Conservation (phyloP, 208 protist genomes). For the Naegleria gruberi region DNA sequence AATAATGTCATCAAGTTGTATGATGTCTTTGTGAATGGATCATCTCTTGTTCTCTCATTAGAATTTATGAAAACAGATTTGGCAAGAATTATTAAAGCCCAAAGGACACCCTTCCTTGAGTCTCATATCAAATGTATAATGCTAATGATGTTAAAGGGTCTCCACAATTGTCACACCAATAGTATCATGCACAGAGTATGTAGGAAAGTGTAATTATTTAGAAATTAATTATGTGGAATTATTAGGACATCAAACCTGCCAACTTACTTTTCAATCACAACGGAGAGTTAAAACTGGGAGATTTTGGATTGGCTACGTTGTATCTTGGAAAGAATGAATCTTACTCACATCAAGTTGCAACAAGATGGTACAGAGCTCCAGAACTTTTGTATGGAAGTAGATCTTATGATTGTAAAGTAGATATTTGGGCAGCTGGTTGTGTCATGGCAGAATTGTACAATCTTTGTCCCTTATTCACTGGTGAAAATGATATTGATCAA, state of each 20-base stretch:
- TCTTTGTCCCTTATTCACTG: constrained; percentile 70
- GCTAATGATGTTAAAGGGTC: background rate
- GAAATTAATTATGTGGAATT: background rate
- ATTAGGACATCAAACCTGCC: constrained; percentile 4
- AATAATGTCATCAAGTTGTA: background rate
- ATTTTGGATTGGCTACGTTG: constrained; percentile 17
- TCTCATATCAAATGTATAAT: constrained; percentile 1
- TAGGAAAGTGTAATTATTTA: background rate
- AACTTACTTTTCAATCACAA: background rate
- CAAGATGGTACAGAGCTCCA: constrained; percentile 49
- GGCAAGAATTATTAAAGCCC: background rate
- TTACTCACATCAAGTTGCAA: constrained; percentile 13
- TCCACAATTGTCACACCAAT: constrained; percentile 1
- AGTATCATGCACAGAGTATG: constrained; percentile 15
- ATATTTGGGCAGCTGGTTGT: constrained; percentile 84
- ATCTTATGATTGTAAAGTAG: constrained; percentile 70
- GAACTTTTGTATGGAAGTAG: constrained; percentile 77
- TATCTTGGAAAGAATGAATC: background rate
- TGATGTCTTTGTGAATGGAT: constrained; percentile 1
- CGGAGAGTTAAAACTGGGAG: background rate
- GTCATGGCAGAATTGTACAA: constrained; percentile 84
- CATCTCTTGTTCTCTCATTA: background rate
- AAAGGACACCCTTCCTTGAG: background rate
- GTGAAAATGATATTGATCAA: constrained; percentile 70
- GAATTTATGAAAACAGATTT: constrained; percentile 21